These are phyloP conservation scores for Senecio squalidus DNA, from an alignment of 140 eudicot species.

Conservation along the genomic window DNA sequence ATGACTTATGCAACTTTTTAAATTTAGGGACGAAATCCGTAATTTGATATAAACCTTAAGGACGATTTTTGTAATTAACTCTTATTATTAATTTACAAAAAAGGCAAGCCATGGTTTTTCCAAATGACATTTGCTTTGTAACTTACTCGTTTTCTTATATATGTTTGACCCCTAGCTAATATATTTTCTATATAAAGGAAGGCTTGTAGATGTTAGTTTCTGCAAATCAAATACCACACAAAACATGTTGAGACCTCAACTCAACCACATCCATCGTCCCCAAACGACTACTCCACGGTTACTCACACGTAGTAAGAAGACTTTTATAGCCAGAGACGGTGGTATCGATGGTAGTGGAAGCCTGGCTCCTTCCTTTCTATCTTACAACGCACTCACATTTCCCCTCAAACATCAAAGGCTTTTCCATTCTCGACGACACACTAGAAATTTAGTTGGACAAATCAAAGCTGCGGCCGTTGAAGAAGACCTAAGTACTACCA, in stretches of 20 bases:
- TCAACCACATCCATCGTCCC: slow-evolving; percentile 16
- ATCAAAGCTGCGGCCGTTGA: slow-evolving; percentile 20
- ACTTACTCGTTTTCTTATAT: too few species aligned
- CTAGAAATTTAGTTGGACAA: neutral
- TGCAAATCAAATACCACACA: neutral
- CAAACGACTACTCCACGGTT: slow-evolving; percentile 3
- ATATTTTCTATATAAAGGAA: slow-evolving; percentile 5
- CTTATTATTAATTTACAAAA: too few species aligned
- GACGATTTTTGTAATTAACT: too few species aligned
- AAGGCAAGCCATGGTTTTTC: too few species aligned
- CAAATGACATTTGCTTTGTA: too few species aligned
- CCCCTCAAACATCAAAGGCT: slow-evolving; percentile 5
- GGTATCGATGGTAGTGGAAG: neutral
- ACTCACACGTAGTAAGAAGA: slow-evolving; percentile 5
- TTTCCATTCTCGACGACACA: neutral
- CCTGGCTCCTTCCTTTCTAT: slow-evolving; percentile 15
- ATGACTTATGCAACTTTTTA: too few species aligned
- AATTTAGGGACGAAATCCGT: too few species aligned
- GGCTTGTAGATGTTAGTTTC: neutral
- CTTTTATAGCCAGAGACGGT: slow-evolving; percentile 10
- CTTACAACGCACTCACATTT: slow-evolving; percentile 22
- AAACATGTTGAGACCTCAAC: slow-evolving; percentile 27
- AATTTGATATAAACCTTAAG: too few species aligned
- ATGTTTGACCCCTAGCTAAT: too few species aligned
- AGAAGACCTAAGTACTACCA: neutral